Conservation (phyloP, 495 filamentous ascomycete genomes). For the Hyaloscypha finlandica region DNA sequence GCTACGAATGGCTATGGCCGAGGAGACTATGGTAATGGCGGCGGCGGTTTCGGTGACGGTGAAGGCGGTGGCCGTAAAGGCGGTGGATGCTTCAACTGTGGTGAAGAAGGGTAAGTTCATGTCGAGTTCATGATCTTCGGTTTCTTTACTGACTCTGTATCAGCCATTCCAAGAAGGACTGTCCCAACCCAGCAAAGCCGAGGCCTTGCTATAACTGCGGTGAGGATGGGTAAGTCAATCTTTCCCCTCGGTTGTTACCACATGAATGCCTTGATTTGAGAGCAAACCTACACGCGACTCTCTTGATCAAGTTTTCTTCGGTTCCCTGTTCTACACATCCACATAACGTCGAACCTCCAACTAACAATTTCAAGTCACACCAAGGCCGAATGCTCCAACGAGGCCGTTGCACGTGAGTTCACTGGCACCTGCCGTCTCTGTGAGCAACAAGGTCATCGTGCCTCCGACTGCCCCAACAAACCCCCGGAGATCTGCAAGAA, state of each 20-base stretch:
- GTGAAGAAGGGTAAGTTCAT: slow-evolving; percentile 61
- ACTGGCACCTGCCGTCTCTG: slow-evolving; percentile 75
- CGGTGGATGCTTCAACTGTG: slow-evolving; percentile 76
- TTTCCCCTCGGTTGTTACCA: neutral
- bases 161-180: slow-evolving; percentile 56
- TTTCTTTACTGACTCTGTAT: slow-evolving; percentile 21
- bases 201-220: slow-evolving; percentile 51
- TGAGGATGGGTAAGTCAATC: slow-evolving; percentile 20
- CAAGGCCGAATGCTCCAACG: slow-evolving; percentile 69
- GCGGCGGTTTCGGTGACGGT: slow-evolving; percentile 16
- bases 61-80: slow-evolving; percentile 44
- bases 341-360: neutral
- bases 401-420: slow-evolving; percentile 50
- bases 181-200: slow-evolving; percentile 36
- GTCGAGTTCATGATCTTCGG: neutral
- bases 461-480: slow-evolving; percentile 68
- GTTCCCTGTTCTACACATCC: neutral
- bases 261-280: neutral
- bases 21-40: neutral
- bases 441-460: slow-evolving; percentile 67
- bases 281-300: too few relatives aligned
- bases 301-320: neutral
- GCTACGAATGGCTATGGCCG: neutral
- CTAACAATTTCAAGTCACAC: slow-evolving; percentile 45
- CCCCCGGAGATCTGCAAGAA: slow-evolving; percentile 69